Evolutionary conservation across 1,284 basidiomycete genomes (phyloP), one percentile per base, ranked within the genome.

Genomic region (Trametes hirsuta): DNA sequence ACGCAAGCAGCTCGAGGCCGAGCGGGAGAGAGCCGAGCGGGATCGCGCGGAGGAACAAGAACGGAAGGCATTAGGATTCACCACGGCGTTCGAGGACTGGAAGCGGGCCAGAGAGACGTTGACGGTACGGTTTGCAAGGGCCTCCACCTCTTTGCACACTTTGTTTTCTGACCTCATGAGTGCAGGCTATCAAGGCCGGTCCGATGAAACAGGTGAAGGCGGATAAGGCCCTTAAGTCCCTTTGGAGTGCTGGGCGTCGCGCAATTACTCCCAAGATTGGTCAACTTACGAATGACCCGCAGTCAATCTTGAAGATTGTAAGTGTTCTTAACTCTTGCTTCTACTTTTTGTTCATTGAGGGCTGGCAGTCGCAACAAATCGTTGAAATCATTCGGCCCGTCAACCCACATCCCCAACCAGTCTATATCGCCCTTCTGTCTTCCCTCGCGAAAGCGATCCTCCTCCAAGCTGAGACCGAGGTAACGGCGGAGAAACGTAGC

Each of bases 401-500:
- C 62, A 75, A 59, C 68, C 79, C 60, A 9, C 79, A 76, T 64
- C 78, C 75, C 22, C 74, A 70, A 65, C 71, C 74, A 9, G 77
- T 88, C 11, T 97, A 96, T 74, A 76, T 81, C 49, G 93, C 94
- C 66, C 82, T 91, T 15, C 83, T 97, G 24, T 96, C 93, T 24
- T 92, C 95, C 21, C 83, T 97, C 22, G 81, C 93, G 54, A 99
- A 98, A 72, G 83, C 88, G 39, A 86, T 99, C 59, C 86, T 98
- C 46, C 83, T 92, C 37, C 97, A 98, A 79, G 95, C 96, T 6
- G 95, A 98, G 76, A 91, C 90, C 0, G 97, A 99, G 75, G 94
- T 98, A 6, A 87, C 92, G 1, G 95, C 94, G 2, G 93, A 96
- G 74, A 88, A 92, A 67, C 86, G 87, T 39, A 91, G 90, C 9